Base-by-base conservation (phyloP, 768 basidiomycete genomes). In the Boletus sp. region DNA sequence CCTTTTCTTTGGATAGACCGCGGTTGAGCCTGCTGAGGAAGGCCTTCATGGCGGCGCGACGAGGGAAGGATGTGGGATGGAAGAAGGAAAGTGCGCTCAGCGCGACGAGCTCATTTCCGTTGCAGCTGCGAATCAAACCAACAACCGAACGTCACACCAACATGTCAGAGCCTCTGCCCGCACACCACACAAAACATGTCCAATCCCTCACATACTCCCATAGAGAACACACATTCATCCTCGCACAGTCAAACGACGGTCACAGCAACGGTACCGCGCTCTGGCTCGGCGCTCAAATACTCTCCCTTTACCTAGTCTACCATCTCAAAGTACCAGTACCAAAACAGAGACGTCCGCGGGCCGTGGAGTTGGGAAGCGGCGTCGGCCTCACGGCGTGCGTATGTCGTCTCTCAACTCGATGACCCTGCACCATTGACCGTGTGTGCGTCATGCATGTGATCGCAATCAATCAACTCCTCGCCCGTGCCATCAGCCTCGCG, bases 221-320 rank as follows among this genome's bases (percentile, higher is more conserved):
- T n/a, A 76, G 81, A 75, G 59, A 50, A 53, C 18, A 57, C 61
- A 52, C 63, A 15, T 86, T 89, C 60, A 56, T 62, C 20, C 78
- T 90, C 50, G n/a, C 68, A 3, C 88, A 90, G 74, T 75, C 68
- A 44, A 76, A 83, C 69, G 79, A 89, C 64, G 85, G 87, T 41
- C 64, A 71, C 15, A 83, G 86, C 28, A 93, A 89, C 57, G 92
- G 92, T 17, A 92, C 90, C 3, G 83, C 89, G 2, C 83, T 94
- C 50, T 94, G 92, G 92, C 83, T 93, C 51, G 85, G 84, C 41
- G 89, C 85, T 0, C 92, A 95, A 71, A 80, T 88, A 67, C 79
- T 94, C 39, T 78, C 88, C 17, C 65, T 77, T 44, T 90, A 85
- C 66, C 76, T 92, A 33, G 73, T 78, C 18, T 71, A 77, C 47